Evolutionary conservation across 2,329 filamentous ascomycete genomes (phyloP).

Genomic region (Aspergillus fructus): DNA sequence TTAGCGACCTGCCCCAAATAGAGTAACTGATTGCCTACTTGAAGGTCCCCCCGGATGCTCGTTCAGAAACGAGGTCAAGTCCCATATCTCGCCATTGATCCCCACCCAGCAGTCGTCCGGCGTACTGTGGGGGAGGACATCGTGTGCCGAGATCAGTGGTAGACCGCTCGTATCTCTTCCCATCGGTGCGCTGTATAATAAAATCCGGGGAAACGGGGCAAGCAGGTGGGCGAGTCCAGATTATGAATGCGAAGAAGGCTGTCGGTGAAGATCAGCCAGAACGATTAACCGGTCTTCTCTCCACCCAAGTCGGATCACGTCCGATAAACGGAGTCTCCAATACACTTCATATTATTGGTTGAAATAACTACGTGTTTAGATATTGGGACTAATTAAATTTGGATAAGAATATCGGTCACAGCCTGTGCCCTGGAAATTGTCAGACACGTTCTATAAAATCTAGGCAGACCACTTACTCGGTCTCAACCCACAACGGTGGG

Average conservation of each 20-base stretch:
- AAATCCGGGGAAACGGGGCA: too few relatives aligned
- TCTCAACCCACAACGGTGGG: background rate
- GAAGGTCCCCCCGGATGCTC: conserved; percentile 56
- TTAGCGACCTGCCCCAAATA: conserved; percentile 41
- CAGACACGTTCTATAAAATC: background rate
- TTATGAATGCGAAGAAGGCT: too few relatives aligned
- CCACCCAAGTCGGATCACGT: too few relatives aligned
- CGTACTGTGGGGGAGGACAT: background rate
- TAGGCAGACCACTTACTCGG: background rate
- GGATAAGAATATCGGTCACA: background rate
- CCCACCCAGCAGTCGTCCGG: conserved; percentile 58
- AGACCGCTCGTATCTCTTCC: background rate
- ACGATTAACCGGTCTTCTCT: too few relatives aligned
- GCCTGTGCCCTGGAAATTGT: background rate
- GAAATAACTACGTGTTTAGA: background rate
- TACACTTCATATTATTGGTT: too few relatives aligned
- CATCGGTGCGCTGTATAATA: background rate
- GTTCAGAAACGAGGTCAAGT: conserved; percentile 60
- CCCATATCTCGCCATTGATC: conserved; percentile 62
- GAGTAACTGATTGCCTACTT: conserved; percentile 5
- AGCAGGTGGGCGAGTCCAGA: too few relatives aligned
- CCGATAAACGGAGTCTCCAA: too few relatives aligned
- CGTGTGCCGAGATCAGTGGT: background rate
- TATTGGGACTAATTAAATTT: background rate
- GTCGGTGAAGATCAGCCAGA: too few relatives aligned